phyloP scores from a whole-genome alignment of 2,329 filamentous ascomycete genomes.

The Penicillium sp. region DNA sequence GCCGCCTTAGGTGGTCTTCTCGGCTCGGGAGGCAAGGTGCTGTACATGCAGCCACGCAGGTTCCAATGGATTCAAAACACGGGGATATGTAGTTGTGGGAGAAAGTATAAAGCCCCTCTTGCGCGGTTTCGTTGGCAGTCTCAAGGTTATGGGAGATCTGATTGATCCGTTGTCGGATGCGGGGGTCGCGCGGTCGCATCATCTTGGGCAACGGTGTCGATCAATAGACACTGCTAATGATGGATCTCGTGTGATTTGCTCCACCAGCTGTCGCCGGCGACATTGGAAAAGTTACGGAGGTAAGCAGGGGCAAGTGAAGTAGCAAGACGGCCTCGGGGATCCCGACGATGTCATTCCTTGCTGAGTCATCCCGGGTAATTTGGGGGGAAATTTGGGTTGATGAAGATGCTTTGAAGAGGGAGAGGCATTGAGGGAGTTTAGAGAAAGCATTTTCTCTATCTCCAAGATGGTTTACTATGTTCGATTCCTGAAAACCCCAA shows the following conservation, averaged over 20 bases:
- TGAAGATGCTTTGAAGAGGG: neutral
- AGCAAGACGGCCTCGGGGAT: slow-evolving; percentile 3
- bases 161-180: slow-evolving; percentile 90
- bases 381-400: neutral
- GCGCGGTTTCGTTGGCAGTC: slow-evolving; percentile 85
- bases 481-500: slow-evolving; percentile 66
- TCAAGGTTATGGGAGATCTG: slow-evolving; percentile 89
- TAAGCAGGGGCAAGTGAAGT: slow-evolving; percentile 17
- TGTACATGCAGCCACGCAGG: slow-evolving; percentile 68
- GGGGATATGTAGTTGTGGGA: slow-evolving; percentile 81
- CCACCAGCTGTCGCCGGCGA: slow-evolving; percentile 17
- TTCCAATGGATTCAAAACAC: slow-evolving; percentile 68
- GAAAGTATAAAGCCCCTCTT: slow-evolving; percentile 85
- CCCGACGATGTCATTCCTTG: slow-evolving; percentile 28
- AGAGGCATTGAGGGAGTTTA: neutral
- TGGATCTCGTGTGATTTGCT: neutral
- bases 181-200: slow-evolving; percentile 71
- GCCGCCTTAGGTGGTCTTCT: slow-evolving; percentile 71
- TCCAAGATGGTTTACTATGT: slow-evolving; percentile 59
- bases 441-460: neutral
- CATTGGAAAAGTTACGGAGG: slow-evolving; percentile 14
- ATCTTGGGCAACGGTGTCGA: slow-evolving; percentile 38
- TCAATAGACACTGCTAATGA: neutral
- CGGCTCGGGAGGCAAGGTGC: slow-evolving; percentile 66
- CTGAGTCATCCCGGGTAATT: slow-evolving; percentile 27